Base-by-base conservation (phyloP, 2,329 filamentous ascomycete species). In the Epichloe coenophiala region DNA sequence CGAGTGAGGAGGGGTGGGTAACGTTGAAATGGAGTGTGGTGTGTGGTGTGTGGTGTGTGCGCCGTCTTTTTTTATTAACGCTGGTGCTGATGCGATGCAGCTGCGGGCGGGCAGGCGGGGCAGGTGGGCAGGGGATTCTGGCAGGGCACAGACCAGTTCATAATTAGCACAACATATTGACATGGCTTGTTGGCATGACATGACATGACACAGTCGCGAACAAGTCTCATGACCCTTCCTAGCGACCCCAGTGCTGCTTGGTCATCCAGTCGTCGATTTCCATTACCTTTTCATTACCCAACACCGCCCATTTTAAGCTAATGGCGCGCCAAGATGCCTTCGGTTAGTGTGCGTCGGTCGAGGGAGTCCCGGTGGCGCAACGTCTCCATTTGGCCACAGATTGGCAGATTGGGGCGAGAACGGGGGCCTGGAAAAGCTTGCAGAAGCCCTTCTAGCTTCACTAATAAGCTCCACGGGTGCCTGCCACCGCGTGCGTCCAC, bases 201-300 rank as follows among this genome's bases (percentile, higher is more conserved):
- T 9, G 27, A 9, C 27, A 31, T 3, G 27, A 27, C 23, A 31
- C 15, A 31, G 35, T 47, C 21, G 15, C 23, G 37, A 17, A 17
- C 15, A 36, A 21, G 31, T 45, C 27, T 31, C 48, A 52, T 56
- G 55, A 55, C 54, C 46, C 39, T 42, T 43, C 8, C n/a, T 12
- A 36, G 38, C 42, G 43, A 31, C 51, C 51, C 47, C 33, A 37
- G 3, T 9, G 27, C 27, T 31, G 27, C 27, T 31, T 9, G 27
- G 27, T 31, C 27, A 31, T 31, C 27, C 27, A 31, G 35, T 31
- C 36, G 23, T 42, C 36, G 47, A 49, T 56, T 56, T 55, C 39
- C 51, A 56, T 56, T 56, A 56, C 55, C 37, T 56, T 56, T 55
- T 43, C 51, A 56, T 56, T 56, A 56, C 55, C 37, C 48, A 56